Percentiles rank a stretch among this genome's conserved stretches.
These are phyloP conservation scores for Pseudogymnoascus destructans DNA, from an alignment of 2,329 filamentous ascomycete genomes.

Conservation along the genomic window DNA sequence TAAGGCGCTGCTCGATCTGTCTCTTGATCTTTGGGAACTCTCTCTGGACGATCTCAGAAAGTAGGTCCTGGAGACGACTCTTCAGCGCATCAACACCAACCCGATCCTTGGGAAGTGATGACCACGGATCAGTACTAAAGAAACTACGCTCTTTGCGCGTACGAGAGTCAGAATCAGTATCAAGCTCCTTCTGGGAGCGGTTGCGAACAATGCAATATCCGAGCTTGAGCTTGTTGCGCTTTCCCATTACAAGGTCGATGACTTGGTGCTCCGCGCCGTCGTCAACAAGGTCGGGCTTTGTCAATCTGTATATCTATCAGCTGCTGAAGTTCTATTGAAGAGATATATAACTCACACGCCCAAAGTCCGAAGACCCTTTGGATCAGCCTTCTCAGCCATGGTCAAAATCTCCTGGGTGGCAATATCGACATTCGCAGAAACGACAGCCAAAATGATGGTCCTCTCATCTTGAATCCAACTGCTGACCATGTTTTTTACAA, in stretches of 20 bases:
- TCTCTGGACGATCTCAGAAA: constrained; percentile 12
- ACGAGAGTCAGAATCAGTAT: neutral
- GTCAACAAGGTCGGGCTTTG: constrained; percentile 43
- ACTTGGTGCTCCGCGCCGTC: constrained; percentile 28
- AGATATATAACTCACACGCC: constrained; percentile 8
- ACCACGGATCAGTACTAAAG: constrained; percentile 13
- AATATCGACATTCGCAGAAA: constrained; percentile 19
- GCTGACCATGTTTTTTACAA: constrained; percentile 36
- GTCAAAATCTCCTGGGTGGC: constrained; percentile 23
- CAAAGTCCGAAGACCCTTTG: constrained; percentile 9
- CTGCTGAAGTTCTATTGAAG: too few species aligned
- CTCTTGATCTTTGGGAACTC: constrained; percentile 13
- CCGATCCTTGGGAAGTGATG: constrained; percentile 12
- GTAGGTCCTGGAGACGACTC: constrained; percentile 11
- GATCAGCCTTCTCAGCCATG: constrained; percentile 10
- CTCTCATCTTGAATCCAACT: constrained; percentile 41
- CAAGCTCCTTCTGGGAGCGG: constrained; percentile 16
- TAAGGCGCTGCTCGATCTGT: constrained; percentile 13
- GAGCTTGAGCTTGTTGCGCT: constrained; percentile 12
- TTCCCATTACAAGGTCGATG: constrained; percentile 13
- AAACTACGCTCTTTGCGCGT: neutral
- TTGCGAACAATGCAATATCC: constrained; percentile 16
- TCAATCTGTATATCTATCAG: constrained; percentile 22
- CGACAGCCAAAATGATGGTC: constrained; percentile 17
- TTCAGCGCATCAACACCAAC: constrained; percentile 15